Base-by-base conservation (phyloP, 805 yeast species). In the Candida xyloterini region DNA sequence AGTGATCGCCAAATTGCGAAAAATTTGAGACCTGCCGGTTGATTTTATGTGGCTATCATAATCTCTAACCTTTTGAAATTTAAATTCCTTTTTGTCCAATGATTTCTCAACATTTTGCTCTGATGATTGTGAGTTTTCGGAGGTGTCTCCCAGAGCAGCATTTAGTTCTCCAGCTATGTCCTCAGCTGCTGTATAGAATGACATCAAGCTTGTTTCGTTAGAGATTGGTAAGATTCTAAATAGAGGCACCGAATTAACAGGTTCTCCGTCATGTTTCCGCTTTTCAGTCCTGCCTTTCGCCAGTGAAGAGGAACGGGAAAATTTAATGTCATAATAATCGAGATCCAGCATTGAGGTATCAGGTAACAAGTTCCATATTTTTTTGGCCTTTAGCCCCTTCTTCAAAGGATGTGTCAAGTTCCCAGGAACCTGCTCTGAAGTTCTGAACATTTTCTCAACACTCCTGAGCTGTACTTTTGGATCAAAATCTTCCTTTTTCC, bases 281-380 rank as follows among this genome's bases (percentile, higher is more conserved):
- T 24, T 32, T 9, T 10, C 11, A 52, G 54, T 37, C 50, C 26
- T 56, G 58, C 27, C 72, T 68, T 40, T 62, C 56, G 15, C 60
- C 50, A 18, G 73, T 53, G 79, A 73, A 3, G 83, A 81, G 9
- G 78, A 69, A 4, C 81, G 80, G 4, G 70, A 56, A 51, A 86
- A 76, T 59, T 81, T 84, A 30, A 87, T 66, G 23, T 79, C 70
- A 53, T 78, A 67, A 54, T 74, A 88, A 37, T 73, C 76, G 51
- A 86, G 81, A 62, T 93, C 99, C 74, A 88, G 71, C 73, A 85
- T 76, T n/a, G 91, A 80, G 8, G 93, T 79, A 61, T 93, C 97
- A 7, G 99, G 99, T 46, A 90, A 67, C 20, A 93, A 66, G 18
- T 83, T 81, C 87, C 89, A 86, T 1, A 88, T 71, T 44, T 71